Conservation (phyloP, 179 eudicot species). For the Silene noctiflora region DNA sequence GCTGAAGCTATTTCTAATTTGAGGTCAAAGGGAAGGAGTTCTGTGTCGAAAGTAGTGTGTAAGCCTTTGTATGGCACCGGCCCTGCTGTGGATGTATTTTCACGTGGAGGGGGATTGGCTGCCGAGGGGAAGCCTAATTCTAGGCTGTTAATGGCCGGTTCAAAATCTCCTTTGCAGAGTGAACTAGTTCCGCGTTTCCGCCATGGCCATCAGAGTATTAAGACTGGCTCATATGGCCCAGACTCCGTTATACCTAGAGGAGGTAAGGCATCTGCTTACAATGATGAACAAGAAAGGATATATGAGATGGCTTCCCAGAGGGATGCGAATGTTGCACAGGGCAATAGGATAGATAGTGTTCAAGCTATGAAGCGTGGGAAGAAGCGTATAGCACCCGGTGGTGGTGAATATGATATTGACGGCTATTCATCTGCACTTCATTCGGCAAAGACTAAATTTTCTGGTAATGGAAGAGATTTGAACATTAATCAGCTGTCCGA, state of each 20-base stretch:
- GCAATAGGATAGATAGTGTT: slow-evolving; percentile 34
- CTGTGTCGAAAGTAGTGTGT: slow-evolving; percentile 37
- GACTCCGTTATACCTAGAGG: slow-evolving; percentile 31
- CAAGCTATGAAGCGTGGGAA: slow-evolving; percentile 47
- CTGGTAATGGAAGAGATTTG: slow-evolving; percentile 45
- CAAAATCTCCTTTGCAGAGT: slow-evolving; percentile 39
- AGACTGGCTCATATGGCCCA: slow-evolving; percentile 36
- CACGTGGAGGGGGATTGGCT: slow-evolving; percentile 35
- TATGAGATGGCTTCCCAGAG: slow-evolving; percentile 47
- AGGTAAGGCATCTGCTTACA: slow-evolving; percentile 40
- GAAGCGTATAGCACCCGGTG: slow-evolving; percentile 43
- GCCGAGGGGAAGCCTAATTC: slow-evolving; percentile 49
- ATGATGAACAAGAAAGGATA: slow-evolving; percentile 42
- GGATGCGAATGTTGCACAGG: slow-evolving; percentile 40
- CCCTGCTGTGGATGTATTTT: slow-evolving; percentile 36
- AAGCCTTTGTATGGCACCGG: slow-evolving; percentile 29
- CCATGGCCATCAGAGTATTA: slow-evolving; percentile 38
- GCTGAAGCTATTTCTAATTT: slow-evolving; percentile 51
- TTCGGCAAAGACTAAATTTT: slow-evolving; percentile 33
- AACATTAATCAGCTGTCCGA: slow-evolving; percentile 77
- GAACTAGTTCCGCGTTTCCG: slow-evolving; percentile 34
- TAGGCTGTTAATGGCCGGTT: slow-evolving; percentile 41
- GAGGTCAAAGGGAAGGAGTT: slow-evolving; percentile 51
- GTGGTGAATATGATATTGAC: slow-evolving; percentile 36
- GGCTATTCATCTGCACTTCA: slow-evolving; percentile 39